These are phyloP conservation scores for Coniophora puteana DNA, from an alignment of 1,284 basidiomycete species.

Conservation along the genomic window DNA sequence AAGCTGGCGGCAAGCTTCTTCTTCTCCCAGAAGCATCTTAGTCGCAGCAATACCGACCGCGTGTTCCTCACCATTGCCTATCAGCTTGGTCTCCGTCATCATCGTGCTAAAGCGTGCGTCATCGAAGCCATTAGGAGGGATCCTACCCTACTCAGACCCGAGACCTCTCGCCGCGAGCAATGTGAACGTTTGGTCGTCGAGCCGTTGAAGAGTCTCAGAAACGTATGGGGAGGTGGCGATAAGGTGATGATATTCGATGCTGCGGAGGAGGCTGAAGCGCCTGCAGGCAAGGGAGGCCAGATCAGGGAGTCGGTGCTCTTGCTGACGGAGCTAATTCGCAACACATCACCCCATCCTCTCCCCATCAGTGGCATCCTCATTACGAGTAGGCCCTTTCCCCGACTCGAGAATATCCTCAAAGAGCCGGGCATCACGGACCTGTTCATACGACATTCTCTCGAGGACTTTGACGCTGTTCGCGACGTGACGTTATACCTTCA, in stretches of 20 bases:
- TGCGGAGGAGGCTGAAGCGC: constrained; percentile 22
- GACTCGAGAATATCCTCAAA: constrained; percentile 11
- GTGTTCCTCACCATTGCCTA: constrained; percentile 13
- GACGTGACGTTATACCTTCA: constrained; percentile 18
- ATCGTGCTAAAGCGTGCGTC: constrained; percentile 8
- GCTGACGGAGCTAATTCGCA: constrained; percentile 10
- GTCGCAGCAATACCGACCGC: constrained; percentile 9
- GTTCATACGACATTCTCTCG: constrained; percentile 12
- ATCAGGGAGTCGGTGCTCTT: constrained; percentile 15
- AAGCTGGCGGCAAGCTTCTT: constrained; percentile 18
- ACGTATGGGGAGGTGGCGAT: neutral
- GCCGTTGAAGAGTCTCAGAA: constrained; percentile 7
- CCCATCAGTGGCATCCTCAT: constrained; percentile 15
- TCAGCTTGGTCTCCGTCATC: constrained; percentile 10
- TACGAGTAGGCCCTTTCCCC: constrained; percentile 15
- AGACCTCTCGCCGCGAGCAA: constrained; percentile 19
- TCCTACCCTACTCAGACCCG: constrained; percentile 17
- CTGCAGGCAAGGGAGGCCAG: constrained; percentile 12
- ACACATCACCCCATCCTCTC: constrained; percentile 10
- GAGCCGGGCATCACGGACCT: constrained; percentile 4
- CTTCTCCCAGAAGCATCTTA: constrained; percentile 15
- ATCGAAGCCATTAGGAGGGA: constrained; percentile 10
- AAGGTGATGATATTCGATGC: constrained; percentile 18
- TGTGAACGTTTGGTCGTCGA: constrained; percentile 14
- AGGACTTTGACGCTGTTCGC: constrained; percentile 13